Conservation (phyloP, 2,329 filamentous ascomycete genomes). For the Diaporthe sp. region DNA sequence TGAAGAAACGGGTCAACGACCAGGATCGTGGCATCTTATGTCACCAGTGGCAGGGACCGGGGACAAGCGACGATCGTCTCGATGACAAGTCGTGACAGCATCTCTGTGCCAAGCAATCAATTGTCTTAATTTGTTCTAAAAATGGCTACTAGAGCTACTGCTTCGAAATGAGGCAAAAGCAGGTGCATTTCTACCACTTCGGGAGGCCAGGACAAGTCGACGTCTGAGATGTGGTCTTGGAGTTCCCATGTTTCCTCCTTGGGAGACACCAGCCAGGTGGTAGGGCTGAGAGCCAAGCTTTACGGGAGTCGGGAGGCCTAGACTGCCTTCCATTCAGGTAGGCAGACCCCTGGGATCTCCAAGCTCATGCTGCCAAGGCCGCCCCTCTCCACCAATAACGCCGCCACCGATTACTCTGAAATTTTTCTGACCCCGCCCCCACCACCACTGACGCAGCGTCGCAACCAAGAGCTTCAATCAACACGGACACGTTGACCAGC, state of each 20-base stretch:
- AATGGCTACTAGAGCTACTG: not conserved
- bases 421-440: constrained; percentile 38
- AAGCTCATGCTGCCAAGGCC: constrained; percentile 12
- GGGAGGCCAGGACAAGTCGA: not conserved
- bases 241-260: not conserved
- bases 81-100: not conserved
- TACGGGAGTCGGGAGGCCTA: constrained; percentile 23
- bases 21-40: not conserved
- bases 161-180: not conserved
- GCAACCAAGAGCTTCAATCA: not conserved
- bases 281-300: constrained; percentile 37
- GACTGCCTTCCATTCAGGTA: constrained; percentile 9
- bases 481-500: constrained; percentile 3
- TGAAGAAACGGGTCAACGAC: constrained; percentile 3
- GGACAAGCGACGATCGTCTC: not conserved
- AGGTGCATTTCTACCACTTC: not conserved
- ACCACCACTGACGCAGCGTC: constrained; percentile 12
- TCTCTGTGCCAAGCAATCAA: not conserved
- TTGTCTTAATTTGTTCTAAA: not conserved
- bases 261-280: constrained; percentile 8
- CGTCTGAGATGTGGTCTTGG: not conserved
- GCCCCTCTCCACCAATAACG: constrained; percentile 29
- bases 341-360: constrained; percentile 35
- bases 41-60: not conserved
- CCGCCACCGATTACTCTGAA: constrained; percentile 19